Base-by-base conservation (phyloP, 352 stramenopile species). In the Globisporangium echinulatum region DNA sequence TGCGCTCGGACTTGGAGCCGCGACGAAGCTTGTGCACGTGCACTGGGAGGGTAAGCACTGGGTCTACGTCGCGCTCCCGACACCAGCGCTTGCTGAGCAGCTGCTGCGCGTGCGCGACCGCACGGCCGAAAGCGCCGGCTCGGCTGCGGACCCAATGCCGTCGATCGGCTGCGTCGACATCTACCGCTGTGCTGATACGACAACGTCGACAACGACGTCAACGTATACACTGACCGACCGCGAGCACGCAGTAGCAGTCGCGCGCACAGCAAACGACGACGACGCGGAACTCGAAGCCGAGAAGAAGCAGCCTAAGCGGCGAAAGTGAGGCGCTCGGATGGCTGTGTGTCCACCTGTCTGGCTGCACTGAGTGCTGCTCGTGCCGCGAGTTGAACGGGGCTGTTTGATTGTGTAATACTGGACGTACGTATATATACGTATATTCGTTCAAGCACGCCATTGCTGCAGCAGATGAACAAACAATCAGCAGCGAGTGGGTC, bases 111-210 rank as follows among this genome's bases (percentile, higher is more conserved):
- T 83, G 48, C 74, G 72, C 10, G 59, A 56, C 1, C 62, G 67
- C 52, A 72, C 69, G 10, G 53, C 53, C 47, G 66, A 75, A 47
- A 74, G 64, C 50, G 67, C 64, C 49, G 78, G 72, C n/a, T 71
- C 62, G 10, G 37, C 65, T 7, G 73, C 67, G 38, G 72, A 88
- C 56, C 75, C 78, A 36, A 83, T 88, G 73, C 72, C 78, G 47
- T 86, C 73, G 19, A 82, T 88, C 50, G 76, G 75, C 5, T 86
- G 75, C 49, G 74, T 86, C 25, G 78, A 88, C 52, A 57, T 88
- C 40, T 77, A 80, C 25, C 66, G 66, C 38, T 86, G 76, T 17
- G 57, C 53, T 14, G 11, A 8, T 8, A 44, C 40, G 40, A 44
- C 7, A 44, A 44, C 7, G 11, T 44, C 40, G 40, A 44, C 40